Conservation (phyloP, 768 basidiomycete species). For the Tricholoma saponaceum region DNA sequence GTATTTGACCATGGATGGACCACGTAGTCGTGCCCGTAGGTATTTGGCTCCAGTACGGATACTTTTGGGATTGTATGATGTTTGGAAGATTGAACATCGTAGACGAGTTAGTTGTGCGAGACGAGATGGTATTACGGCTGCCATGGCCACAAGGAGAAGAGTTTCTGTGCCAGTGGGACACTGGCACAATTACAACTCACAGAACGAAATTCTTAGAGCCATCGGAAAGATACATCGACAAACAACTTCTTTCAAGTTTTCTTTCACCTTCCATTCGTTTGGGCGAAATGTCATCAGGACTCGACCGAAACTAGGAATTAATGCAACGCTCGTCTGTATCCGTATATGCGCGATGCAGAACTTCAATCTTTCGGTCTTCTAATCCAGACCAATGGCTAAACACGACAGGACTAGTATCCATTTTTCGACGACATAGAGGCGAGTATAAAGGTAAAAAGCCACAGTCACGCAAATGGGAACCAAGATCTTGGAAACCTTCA, state of each 20-base stretch:
- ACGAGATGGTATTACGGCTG: slow-evolving; percentile 42
- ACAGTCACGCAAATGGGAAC: neutral
- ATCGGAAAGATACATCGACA: slow-evolving; percentile 4
- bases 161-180: neutral
- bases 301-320: neutral
- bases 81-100: slow-evolving; percentile 78
- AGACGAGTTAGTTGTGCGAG: slow-evolving; percentile 59
- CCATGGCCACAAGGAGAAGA: slow-evolving; percentile 17
- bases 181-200: too few relatives aligned
- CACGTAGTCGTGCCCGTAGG: slow-evolving; percentile 74
- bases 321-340: slow-evolving; percentile 15
- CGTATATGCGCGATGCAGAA: slow-evolving; percentile 15
- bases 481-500: neutral
- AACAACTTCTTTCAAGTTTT: neutral
- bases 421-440: neutral
- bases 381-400: slow-evolving; percentile 10
- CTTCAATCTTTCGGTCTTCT: slow-evolving; percentile 7
- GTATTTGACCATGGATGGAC: slow-evolving; percentile 83
- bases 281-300: neutral
- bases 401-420: neutral
- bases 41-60: slow-evolving; percentile 90
- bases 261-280: too few relatives aligned
- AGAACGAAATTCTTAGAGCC: too few relatives aligned
- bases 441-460: neutral
- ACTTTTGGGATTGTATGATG: slow-evolving; percentile 80